Evolutionary conservation across 2,329 filamentous ascomycete species (phyloP), one percentile per base, ranked within the genome.

Genomic region (Tolypocladium paradoxum): DNA sequence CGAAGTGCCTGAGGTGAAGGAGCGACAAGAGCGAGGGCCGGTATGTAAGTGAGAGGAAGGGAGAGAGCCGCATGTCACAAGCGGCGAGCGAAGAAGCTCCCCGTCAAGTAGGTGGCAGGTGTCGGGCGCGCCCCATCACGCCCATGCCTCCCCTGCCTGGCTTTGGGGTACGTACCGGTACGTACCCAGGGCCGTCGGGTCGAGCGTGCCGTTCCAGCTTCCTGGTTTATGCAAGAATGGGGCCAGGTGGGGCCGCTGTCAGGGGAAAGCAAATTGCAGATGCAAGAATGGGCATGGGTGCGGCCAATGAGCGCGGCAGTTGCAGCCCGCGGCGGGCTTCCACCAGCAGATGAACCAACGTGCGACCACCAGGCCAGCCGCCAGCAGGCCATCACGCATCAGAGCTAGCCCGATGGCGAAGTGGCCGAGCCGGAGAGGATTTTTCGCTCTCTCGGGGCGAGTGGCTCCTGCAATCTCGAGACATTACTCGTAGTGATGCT

Each of bases 181-280:
- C n/a, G n/a, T n/a, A n/a, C n/a, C n/a, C n/a, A n/a, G n/a, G n/a
- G n/a, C n/a, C n/a, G n/a, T n/a, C n/a, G n/a, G n/a, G n/a, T n/a
- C n/a, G n/a, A n/a, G n/a, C n/a, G n/a, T n/a, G n/a, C n/a, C n/a
- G n/a, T n/a, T n/a, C n/a, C n/a, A n/a, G n/a, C n/a, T n/a, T n/a
- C n/a, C n/a, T n/a, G n/a, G n/a, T n/a, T n/a, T n/a, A n/a, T n/a
- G n/a, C n/a, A n/a, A n/a, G 37, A 50, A 33, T 33, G 49, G 14
- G 18, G 49, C 22, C 22, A 20, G 47, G 49, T 48, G 51, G 54
- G 50, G 51, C 11, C 40, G 7, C 38, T 36, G 29, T 33, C 53
- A 55, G 55, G 55, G 50, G 50, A 48, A 46, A 49, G 55, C 49
- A 58, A 58, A 59, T 57, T 59, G 12, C 55, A 48, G 47, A 45